phyloP scores from a whole-genome alignment of 306 rosid species.

The Pyrus bretschneideri region DNA sequence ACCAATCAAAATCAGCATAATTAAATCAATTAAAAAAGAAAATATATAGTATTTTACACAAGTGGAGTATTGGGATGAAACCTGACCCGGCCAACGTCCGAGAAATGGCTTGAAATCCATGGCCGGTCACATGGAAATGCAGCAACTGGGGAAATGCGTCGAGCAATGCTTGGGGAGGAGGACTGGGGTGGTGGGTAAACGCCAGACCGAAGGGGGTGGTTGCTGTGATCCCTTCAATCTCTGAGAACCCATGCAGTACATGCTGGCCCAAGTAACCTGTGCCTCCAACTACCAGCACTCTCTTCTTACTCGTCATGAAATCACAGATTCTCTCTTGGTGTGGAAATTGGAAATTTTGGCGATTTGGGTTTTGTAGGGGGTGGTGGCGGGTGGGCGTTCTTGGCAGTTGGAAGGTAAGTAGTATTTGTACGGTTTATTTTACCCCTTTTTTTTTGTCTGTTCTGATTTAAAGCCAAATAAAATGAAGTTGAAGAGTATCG shows the following conservation, averaged over 20 bases:
- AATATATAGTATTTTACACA: neutral
- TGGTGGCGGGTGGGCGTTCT: neutral
- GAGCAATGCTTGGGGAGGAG: slow-evolving; percentile 45
- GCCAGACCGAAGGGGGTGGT: slow-evolving; percentile 45
- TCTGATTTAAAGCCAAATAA: no score
- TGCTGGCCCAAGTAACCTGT: slow-evolving; percentile 95
- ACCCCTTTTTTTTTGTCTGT: neutral
- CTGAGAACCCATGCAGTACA: slow-evolving; percentile 45
- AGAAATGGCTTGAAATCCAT: slow-evolving; percentile 65
- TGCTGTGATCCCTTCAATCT: slow-evolving; percentile 13
- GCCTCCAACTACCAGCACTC: slow-evolving; percentile 79
- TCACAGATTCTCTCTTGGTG: neutral
- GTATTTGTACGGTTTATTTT: neutral
- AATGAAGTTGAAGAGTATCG: no score
- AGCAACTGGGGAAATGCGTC: slow-evolving; percentile 42
- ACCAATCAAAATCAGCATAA: slow-evolving; percentile 12
- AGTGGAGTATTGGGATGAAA: neutral
- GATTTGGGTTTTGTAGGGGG: neutral
- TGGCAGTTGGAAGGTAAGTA: neutral
- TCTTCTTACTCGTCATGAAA: slow-evolving; percentile 35
- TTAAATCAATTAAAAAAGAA: neutral
- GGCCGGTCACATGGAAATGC: slow-evolving; percentile 60
- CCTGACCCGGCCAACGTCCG: slow-evolving; percentile 59
- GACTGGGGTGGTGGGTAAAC: slow-evolving; percentile 55
- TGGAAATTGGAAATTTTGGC: neutral